Conservation (phyloP, 768 basidiomycete genomes). For the Agaricus sinodeliciosus region DNA sequence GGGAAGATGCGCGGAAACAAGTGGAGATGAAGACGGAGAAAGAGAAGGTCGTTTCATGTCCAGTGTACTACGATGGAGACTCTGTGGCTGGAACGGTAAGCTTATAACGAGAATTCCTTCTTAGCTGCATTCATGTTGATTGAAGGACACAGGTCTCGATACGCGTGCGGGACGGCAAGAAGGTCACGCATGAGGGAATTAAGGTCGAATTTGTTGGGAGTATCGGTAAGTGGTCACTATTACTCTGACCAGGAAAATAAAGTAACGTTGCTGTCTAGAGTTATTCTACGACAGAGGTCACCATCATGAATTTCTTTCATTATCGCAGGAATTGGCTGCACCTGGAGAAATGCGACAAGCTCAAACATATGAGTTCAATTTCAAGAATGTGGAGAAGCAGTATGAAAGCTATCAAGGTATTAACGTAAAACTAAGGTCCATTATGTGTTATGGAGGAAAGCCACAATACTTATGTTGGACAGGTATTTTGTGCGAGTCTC, state of each 20-base stretch:
- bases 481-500: constrained; percentile 93
- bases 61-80: constrained; percentile 95
- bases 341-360: constrained; percentile 97
- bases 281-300: constrained; percentile 97
- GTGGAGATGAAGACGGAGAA: constrained; percentile 89
- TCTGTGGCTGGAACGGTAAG: constrained; percentile 79
- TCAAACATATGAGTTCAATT: constrained; percentile 93
- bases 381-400: constrained; percentile 99
- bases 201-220: constrained; percentile 97
- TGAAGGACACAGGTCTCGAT: constrained; percentile 57
- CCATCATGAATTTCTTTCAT: constrained; percentile 94
- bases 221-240: constrained; percentile 57
- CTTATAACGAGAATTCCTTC: background rate
- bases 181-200: constrained; percentile 90
- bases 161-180: constrained; percentile 92
- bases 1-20: constrained; percentile 82
- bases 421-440: constrained; percentile 93
- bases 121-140: background rate
- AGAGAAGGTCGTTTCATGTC: constrained; percentile 77
- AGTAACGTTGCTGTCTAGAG: constrained; percentile 32
- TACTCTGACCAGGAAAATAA: background rate
- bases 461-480: constrained; percentile 10
- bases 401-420: constrained; percentile 98
- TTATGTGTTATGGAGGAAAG: constrained; percentile 5
- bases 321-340: constrained; percentile 91